Evolutionary conservation across 208 protist species (phyloP).

Genomic region (Leishmania tarentolae): DNA sequence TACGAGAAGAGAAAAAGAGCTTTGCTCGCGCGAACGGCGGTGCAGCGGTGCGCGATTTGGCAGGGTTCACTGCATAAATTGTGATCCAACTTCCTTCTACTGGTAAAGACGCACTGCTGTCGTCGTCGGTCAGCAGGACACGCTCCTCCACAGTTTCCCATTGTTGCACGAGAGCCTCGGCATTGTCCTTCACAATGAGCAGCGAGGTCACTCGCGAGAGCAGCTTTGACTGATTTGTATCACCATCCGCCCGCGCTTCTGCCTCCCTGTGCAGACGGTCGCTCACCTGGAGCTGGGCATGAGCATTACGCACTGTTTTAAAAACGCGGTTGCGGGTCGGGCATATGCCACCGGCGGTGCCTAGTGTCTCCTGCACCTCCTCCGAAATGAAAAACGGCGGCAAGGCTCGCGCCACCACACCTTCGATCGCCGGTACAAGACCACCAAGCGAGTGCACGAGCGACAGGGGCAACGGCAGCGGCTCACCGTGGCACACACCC

Average conservation of each 20-base stretch:
- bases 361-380: background rate
- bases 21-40: slow-evolving; percentile 70
- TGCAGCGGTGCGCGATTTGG: slow-evolving; percentile 45
- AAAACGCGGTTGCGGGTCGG: slow-evolving; percentile 9
- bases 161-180: slow-evolving; percentile 72
- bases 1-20: slow-evolving; percentile 59
- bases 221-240: slow-evolving; percentile 1
- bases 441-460: slow-evolving; percentile 70
- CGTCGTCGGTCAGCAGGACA: slow-evolving; percentile 16
- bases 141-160: slow-evolving; percentile 55
- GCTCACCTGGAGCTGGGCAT: slow-evolving; percentile 45
- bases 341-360: slow-evolving; percentile 13
- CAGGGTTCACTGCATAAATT: slow-evolving; percentile 70
- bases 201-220: slow-evolving; percentile 60
- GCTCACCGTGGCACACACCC: slow-evolving; percentile 55
- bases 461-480: slow-evolving; percentile 43
- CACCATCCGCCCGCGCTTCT: background rate
- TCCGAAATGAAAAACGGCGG: slow-evolving; percentile 68
- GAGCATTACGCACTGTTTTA: slow-evolving; percentile 43
- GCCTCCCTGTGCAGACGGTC: slow-evolving; percentile 24
- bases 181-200: slow-evolving; percentile 45
- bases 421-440: slow-evolving; percentile 72
- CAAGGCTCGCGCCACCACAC: slow-evolving; percentile 66
- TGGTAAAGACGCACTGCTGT: slow-evolving; percentile 42
- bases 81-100: slow-evolving; percentile 50